Base-by-base conservation (phyloP, 2,329 filamentous ascomycete genomes). In the Parasarocladium wereldwijsianum region DNA sequence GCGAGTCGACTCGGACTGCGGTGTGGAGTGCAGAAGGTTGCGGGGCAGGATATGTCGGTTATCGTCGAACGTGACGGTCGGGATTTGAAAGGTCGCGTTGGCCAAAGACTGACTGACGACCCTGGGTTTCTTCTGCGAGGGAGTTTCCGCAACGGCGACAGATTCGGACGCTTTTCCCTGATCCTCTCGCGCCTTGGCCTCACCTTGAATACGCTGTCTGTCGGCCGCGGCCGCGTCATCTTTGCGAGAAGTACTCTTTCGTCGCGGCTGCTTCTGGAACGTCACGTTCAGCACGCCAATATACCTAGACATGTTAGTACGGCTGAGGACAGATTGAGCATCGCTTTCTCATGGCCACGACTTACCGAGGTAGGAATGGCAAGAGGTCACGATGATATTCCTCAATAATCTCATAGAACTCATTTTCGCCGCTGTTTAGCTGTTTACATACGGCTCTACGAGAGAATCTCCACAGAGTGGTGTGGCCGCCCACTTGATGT, bases 321-420 rank as follows among this genome's bases (percentile, higher is more conserved):
- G n/a, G n/a, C n/a, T n/a, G n/a, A n/a, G n/a, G n/a, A n/a, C n/a
- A n/a, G n/a, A n/a, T n/a, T 18, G 13, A 34, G 21, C 10, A 20
- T 2, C 8, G 20, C 17, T 16, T 24, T 3, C 19, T 20, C 17
- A 17, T 6, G n/a, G 11, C 9, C 32, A 28, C 48, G 34, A 51
- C 60, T 38, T 60, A 80, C 76, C 86, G 84, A 39, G 90, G 90
- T 39, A 98, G 64, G 49, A 96, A 98, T 24, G 80, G 74, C 35
- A 98, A 60, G 44, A 98, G 66, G 47, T 93, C 80, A 39, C 85
- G 82, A 53, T 98, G 87, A 41, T 83, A 74, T 45, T 73, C 75
- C 59, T 98, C 90, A 44, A 96, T 83, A 32, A 78, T 90, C 55
- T 98, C 90, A 53, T 98, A 98, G 50, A 98, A 98, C 55, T 93